A percentile compares a stretch with the other conserved stretches of the same genome.
phyloP scores from a whole-genome alignment of 2,329 filamentous ascomycete genomes.

The Apiospora sp. region DNA sequence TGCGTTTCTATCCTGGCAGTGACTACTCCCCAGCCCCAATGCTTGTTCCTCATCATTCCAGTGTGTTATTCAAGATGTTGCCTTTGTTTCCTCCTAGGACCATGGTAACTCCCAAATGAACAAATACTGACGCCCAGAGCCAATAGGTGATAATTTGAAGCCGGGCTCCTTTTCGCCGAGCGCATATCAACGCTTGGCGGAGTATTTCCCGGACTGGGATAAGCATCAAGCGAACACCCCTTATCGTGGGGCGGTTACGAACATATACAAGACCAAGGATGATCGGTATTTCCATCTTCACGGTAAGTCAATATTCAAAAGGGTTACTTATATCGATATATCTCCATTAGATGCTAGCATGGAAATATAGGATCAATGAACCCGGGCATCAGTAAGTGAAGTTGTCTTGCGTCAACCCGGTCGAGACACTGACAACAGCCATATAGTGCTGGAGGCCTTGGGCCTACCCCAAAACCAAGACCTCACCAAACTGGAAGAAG shows the following conservation, averaged over 20 bases:
- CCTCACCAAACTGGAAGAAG: conserved; percentile 24
- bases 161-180: conserved; percentile 32
- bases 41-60: too few species aligned
- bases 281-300: conserved; percentile 34
- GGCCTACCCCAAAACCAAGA: conserved; percentile 30
- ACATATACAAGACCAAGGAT: conserved; percentile 37
- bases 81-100: too few species aligned
- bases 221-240: conserved; percentile 29
- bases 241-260: conserved; percentile 34
- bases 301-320: conserved; percentile 19
- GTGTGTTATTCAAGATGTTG: too few species aligned
- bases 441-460: conserved; percentile 28
- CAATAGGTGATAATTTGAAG: conserved; percentile 24
- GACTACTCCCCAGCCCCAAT: too few species aligned
- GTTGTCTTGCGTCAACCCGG: not conserved
- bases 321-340: not conserved
- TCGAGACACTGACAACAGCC: not conserved
- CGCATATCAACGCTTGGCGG: conserved; percentile 22
- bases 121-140: too few species aligned
- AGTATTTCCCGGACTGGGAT: conserved; percentile 36
- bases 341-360: not conserved
- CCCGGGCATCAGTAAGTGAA: conserved; percentile 27
- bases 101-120: too few species aligned
- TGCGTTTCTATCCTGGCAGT: too few species aligned
- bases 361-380: conserved; percentile 27